phyloP scores from a whole-genome alignment of 345 rosid species.

The Linum usitatissimum region DNA sequence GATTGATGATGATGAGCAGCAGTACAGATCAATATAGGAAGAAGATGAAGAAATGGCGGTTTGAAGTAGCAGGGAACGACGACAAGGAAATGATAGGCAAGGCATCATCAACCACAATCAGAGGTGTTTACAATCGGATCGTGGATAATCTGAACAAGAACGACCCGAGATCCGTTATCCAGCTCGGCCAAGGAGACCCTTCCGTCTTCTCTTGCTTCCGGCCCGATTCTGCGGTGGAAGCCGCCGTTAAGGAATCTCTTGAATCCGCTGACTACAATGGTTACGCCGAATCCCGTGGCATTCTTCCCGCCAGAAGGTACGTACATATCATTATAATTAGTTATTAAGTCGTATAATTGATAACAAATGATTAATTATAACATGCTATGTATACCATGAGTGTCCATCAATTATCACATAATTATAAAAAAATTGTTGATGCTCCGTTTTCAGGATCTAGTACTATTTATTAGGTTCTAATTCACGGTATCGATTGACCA shows the following conservation, averaged over 20 bases:
- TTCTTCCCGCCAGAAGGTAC: constrained; percentile 4
- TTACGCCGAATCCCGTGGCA: background rate
- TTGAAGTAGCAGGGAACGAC: background rate
- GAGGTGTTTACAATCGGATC: background rate
- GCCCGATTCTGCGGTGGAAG: background rate
- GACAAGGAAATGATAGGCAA: background rate
- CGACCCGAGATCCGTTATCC: constrained; percentile 1
- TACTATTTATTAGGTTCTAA: too few species aligned
- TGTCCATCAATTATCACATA: too few species aligned
- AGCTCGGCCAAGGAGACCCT: constrained; percentile 2
- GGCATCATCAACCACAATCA: background rate
- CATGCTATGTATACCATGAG: too few species aligned
- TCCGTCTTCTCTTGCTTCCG: constrained; percentile 1
- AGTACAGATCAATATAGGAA: too few species aligned
- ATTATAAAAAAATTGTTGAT: too few species aligned
- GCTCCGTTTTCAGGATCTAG: too few species aligned
- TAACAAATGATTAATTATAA: too few species aligned
- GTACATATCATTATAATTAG: too few species aligned
- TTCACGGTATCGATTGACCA: too few species aligned
- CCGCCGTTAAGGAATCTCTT: background rate
- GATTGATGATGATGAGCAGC: too few species aligned
- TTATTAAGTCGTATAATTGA: too few species aligned
- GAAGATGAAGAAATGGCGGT: background rate
- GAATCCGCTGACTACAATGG: background rate
- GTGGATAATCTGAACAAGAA: background rate